phyloP scores from a whole-genome alignment of 768 basidiomycete genomes.

The Terana coerulea region DNA sequence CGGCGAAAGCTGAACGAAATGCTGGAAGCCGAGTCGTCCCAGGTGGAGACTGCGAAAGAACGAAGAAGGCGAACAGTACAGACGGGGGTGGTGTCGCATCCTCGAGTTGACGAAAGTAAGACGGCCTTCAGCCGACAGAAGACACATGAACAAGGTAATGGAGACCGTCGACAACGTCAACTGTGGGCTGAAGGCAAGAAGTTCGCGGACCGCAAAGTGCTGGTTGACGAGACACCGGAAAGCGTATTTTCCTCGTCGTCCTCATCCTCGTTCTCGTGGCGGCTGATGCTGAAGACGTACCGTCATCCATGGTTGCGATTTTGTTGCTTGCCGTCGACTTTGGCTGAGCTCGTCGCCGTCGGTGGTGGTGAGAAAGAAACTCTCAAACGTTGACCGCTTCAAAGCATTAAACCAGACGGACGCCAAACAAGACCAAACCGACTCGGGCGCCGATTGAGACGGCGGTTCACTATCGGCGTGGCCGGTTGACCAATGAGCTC shows the following conservation, averaged over 20 bases:
- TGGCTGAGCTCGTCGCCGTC: slow-evolving; percentile 13
- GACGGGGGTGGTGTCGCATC: slow-evolving; percentile 1
- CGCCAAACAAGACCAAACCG: slow-evolving; percentile 12
- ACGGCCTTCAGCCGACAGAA: slow-evolving; percentile 29
- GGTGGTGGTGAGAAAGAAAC: slow-evolving; percentile 23
- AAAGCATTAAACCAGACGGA: too few species aligned
- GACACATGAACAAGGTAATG: slow-evolving; percentile 12
- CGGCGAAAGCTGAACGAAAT: slow-evolving; percentile 19
- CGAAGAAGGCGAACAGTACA: too few species aligned
- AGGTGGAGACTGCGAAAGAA: slow-evolving; percentile 10
- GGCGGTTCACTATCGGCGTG: neutral
- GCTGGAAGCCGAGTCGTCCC: slow-evolving; percentile 20
- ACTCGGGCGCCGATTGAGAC: slow-evolving; percentile 1
- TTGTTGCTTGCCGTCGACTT: slow-evolving; percentile 19
- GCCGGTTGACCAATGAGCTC: too few species aligned
- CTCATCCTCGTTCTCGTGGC: slow-evolving; percentile 53
- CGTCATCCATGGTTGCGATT: slow-evolving; percentile 59
- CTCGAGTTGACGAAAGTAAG: slow-evolving; percentile 4
- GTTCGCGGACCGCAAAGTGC: slow-evolving; percentile 12
- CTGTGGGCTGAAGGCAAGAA: slow-evolving; percentile 22
- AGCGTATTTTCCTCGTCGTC: slow-evolving; percentile 34
- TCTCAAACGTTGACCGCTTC: neutral
- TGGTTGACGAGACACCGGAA: slow-evolving; percentile 14
- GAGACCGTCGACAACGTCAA: slow-evolving; percentile 17
- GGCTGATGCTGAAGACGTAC: slow-evolving; percentile 81